phyloP scores from a whole-genome alignment of 306 rosid genomes.

The Myrica gale region DNA sequence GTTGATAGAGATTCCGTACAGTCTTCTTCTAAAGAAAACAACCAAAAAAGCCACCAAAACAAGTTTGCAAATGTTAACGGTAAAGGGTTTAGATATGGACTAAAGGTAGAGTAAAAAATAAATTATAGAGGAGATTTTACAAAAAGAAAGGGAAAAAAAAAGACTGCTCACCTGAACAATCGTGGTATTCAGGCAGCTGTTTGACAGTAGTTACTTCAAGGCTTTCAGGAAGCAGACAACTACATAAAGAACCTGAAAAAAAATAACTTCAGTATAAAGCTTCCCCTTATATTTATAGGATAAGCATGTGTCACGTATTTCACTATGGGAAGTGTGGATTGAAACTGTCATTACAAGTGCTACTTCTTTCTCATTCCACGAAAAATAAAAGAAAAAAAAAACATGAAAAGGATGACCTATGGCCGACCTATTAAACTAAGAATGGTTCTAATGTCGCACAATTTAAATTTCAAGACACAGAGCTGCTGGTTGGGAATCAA shows the following conservation, averaged over 20 bases:
- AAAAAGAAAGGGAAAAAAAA: neutral
- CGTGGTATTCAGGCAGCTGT: conserved; percentile 76
- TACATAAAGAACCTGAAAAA: conserved; percentile 78
- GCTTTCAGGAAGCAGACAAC: conserved; percentile 96
- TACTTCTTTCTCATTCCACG: neutral
- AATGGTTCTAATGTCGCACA: neutral
- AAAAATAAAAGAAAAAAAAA: neutral
- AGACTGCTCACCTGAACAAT: conserved; percentile 58
- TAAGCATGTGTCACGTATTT: neutral
- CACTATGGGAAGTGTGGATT: neutral
- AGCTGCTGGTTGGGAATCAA: neutral
- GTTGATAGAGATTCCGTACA: conserved; percentile 50
- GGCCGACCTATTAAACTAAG: neutral
- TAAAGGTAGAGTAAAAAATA: conserved; percentile 4
- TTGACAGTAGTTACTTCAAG: conserved; percentile 77
- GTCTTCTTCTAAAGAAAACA: conserved; percentile 58
- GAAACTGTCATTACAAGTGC: neutral
- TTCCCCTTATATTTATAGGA: conserved; percentile 14
- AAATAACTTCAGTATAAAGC: conserved; percentile 17
- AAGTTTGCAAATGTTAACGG: conserved; percentile 26
- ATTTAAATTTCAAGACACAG: neutral
- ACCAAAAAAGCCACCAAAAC: conserved; percentile 14
- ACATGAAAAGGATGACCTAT: neutral
- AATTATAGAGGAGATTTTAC: neutral
- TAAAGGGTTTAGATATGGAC: conserved; percentile 14